Base-by-base conservation (phyloP, 371 early-diverging fungal species). In the Parasitella parasitica region DNA sequence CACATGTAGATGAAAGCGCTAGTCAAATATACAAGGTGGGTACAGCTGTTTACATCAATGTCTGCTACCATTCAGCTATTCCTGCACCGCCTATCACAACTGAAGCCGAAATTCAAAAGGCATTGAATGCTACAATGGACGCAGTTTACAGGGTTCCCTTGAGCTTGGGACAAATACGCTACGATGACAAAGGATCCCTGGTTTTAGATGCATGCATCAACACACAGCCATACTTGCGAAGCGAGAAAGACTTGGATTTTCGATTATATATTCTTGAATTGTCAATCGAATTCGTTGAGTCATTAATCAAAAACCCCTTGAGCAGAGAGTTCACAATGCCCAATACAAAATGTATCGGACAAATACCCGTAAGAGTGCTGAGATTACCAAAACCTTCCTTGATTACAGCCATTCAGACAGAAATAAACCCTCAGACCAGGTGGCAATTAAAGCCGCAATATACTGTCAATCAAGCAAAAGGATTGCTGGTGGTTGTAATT, bases 131-230 rank as follows among this genome's bases (percentile, higher is more conserved):
- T 4, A 86, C 81, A 30, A 84, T 83, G 2, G 74, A 75, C 35
- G 79, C 83, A 5, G 74, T 66, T 4, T 92, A 89, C 69, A 82
- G 80, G 43, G 84, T 92, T 1, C 93, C 93, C 1, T 54, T 91
- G 50, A 84, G 84, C 61, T 63, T 92, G 54, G 80, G 85, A 6
- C 61, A 75, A 15, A 71, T 80, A 1, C 63, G 73, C 18, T 18
- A 5, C 20, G 65, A 55, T 11, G 57, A 56, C n/a, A 34, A 26
- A 55, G 60, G 34, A 57, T 20, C 27, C 5, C 16, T 61, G 11
- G 55, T 90, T 18, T 77, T 87, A 49, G 91, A 91, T 66, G 90
- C 89, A 1, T 88, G 89, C 60, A 76, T 92, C 48, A 73, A 92
- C 63, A 80, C 84, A 6, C 75, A 79, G n/a, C 80, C 87, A 2